phyloP scores from a whole-genome alignment of 1,284 basidiomycete species.

The Cutaneotrichosporon cyanovorans region DNA sequence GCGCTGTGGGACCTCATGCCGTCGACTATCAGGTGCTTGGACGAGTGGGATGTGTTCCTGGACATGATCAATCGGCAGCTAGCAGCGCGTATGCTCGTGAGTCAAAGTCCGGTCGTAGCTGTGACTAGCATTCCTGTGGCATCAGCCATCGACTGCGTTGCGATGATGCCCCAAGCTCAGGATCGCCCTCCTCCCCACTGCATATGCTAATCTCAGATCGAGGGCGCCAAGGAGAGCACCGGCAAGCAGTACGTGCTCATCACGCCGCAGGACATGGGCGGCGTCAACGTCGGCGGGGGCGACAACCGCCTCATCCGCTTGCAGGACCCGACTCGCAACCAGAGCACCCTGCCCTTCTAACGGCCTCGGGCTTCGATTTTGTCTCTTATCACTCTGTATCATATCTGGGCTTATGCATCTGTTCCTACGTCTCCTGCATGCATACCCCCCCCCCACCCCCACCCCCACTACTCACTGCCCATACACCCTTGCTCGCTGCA shows the following conservation, averaged over 20 bases:
- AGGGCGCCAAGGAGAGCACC: constrained; percentile 72
- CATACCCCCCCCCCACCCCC: too few relatives aligned
- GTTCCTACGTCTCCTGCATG: too few relatives aligned
- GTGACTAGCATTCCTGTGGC: too few relatives aligned
- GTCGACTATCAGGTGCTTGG: constrained; percentile 88
- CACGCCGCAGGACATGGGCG: constrained; percentile 56
- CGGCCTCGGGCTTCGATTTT: too few relatives aligned
- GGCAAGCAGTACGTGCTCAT: constrained; percentile 87
- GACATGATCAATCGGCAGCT: constrained; percentile 86
- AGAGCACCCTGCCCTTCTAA: constrained; percentile 10
- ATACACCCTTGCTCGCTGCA: too few relatives aligned
- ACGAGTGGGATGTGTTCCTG: constrained; percentile 89
- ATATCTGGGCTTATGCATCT: too few relatives aligned
- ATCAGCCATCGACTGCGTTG: too few relatives aligned
- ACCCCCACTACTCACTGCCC: too few relatives aligned
- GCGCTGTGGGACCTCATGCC: constrained; percentile 93
- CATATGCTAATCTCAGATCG: constrained; percentile 63
- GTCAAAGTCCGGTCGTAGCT: constrained; percentile 25
- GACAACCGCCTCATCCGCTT: constrained; percentile 35
- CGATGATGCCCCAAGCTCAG: too few relatives aligned
- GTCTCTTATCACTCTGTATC: too few relatives aligned
- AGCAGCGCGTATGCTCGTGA: constrained; percentile 84
- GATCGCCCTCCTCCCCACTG: too few relatives aligned
- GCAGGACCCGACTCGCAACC: constrained; percentile 36
- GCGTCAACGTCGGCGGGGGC: constrained; percentile 24